Conservation (phyloP, 1,284 basidiomycete genomes). For the Moniliophthora roreri region DNA sequence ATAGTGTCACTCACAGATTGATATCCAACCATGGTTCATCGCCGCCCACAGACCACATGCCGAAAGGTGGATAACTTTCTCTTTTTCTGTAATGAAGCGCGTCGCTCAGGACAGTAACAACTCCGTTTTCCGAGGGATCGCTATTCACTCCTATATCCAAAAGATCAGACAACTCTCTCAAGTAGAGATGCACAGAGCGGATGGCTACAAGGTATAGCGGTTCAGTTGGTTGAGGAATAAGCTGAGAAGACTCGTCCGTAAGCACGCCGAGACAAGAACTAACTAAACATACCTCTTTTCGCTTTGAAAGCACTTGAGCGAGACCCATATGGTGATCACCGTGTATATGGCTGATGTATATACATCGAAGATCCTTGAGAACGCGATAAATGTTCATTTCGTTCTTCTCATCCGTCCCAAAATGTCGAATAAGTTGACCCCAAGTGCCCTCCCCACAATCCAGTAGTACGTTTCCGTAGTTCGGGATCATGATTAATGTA, state of each 20-base stretch:
- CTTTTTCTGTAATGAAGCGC: constrained; percentile 47
- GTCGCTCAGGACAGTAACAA: constrained; percentile 56
- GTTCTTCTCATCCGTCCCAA: constrained; percentile 55
- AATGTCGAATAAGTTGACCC: constrained; percentile 83
- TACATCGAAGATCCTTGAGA: constrained; percentile 71
- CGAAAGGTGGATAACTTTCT: constrained; percentile 37
- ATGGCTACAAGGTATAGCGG: constrained; percentile 75
- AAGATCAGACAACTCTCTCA: constrained; percentile 64
- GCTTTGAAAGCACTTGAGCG: constrained; percentile 70
- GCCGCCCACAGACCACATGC: constrained; percentile 39
- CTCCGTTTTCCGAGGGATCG: constrained; percentile 45
- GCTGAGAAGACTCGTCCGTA: constrained; percentile 33
- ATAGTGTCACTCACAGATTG: constrained; percentile 28
- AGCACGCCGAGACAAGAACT: constrained; percentile 1
- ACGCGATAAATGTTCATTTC: constrained; percentile 51
- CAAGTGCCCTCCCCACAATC: constrained; percentile 92
- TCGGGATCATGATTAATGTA: constrained; percentile 72
- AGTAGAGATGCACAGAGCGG: constrained; percentile 54
- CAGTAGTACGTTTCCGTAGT: constrained; percentile 73
- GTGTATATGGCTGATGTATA: constrained; percentile 91
- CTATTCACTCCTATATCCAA: constrained; percentile 63
- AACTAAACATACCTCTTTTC: constrained; percentile 56
- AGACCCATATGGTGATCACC: constrained; percentile 93
- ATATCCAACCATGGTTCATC: constrained; percentile 43
- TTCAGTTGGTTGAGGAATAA: constrained; percentile 53